Conservation (phyloP, 345 rosid genomes). For the Boechera stricta region DNA sequence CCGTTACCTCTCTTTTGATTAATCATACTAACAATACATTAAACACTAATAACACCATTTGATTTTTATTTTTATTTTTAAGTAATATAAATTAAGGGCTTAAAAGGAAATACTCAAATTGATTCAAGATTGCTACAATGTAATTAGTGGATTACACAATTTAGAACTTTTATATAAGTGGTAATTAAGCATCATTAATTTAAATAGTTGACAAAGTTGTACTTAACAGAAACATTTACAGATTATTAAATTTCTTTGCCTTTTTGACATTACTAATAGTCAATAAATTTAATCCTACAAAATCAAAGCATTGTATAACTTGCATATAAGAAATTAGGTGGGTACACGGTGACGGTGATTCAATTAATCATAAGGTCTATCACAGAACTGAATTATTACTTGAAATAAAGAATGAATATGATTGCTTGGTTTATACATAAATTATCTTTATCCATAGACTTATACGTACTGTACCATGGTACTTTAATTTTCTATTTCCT, state of each 20-base stretch:
- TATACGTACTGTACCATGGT: conserved; percentile 33
- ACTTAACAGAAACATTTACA: neutral
- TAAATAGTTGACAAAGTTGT: neutral
- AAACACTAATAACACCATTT: no score
- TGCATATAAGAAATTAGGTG: neutral
- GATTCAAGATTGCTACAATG: no score
- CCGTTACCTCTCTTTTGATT: no score
- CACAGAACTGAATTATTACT: conserved; percentile 1
- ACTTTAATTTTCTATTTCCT: neutral
- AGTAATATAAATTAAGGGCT: no score
- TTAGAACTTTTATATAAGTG: neutral
- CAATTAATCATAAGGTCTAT: conserved; percentile 4
- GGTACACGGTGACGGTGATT: neutral
- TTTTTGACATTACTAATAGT: neutral
- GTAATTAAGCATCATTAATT: neutral
- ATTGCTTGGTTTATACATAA: conserved; percentile 9
- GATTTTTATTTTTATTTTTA: no score
- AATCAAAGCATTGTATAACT: neutral
- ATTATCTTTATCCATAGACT: conserved; percentile 2
- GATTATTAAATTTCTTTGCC: neutral
- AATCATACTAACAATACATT: no score
- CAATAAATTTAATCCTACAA: neutral
- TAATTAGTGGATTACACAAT: neutral
- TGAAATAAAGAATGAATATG: neutral
- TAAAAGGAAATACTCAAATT: no score